Conservation (phyloP, 1,284 basidiomycete species). For the Porodaedalea pini region DNA sequence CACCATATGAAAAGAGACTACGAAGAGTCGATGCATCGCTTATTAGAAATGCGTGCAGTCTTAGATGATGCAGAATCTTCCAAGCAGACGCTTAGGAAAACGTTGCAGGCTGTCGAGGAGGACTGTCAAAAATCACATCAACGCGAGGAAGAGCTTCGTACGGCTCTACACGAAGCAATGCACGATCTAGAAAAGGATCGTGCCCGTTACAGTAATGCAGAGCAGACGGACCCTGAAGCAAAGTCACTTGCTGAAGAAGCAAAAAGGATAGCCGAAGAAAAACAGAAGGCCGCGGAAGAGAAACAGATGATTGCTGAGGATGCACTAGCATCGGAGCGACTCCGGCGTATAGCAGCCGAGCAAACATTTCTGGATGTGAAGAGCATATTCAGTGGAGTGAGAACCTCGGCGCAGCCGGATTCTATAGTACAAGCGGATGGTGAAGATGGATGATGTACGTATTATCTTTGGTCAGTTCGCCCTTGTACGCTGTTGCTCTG, state of each 20-base stretch:
- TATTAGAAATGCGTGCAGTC: neutral
- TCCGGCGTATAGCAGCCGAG: constrained; percentile 1
- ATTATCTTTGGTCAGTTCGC: no score
- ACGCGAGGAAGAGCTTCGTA: neutral
- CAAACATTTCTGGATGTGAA: neutral
- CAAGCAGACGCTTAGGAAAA: neutral
- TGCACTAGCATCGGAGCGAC: neutral
- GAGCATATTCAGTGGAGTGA: neutral
- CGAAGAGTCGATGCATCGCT: neutral
- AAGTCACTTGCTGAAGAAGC: neutral
- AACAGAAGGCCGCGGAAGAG: neutral
- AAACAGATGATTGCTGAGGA: neutral
- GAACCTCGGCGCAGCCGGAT: neutral
- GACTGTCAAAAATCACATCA: neutral
- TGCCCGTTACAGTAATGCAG: neutral
- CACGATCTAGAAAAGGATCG: neutral
- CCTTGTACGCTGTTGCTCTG: no score
- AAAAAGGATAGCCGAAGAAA: neutral
- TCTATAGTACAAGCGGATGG: no score
- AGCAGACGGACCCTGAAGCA: neutral
- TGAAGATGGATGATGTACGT: no score
- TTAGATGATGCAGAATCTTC: neutral
- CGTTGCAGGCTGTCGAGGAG: neutral
- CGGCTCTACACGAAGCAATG: neutral
- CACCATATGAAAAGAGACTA: neutral